Base-by-base conservation (phyloP, 2,329 filamentous ascomycete genomes). In the Trichoderma oligosporum region DNA sequence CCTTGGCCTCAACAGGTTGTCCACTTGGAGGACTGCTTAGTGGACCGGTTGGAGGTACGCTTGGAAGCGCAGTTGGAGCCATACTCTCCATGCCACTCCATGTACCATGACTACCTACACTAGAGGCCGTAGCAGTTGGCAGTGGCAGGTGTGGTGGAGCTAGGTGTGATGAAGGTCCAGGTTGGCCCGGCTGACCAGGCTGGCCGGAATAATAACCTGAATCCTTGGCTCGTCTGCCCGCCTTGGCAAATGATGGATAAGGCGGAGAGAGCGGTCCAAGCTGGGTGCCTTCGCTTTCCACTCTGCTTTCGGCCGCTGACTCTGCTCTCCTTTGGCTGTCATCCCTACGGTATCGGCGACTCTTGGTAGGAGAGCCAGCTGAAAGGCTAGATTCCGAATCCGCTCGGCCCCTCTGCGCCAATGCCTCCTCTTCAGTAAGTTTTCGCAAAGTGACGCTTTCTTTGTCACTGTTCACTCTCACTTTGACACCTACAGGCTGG, bases 201-300 rank as follows among this genome's bases (percentile, higher is more conserved):
- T 68, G 67, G n/a, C 80, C 81, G 3, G 81, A 83, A 65, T 83
- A 85, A 64, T 86, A 85, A 7, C 81, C 81, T 42, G 81, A 83
- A 65, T 86, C 83, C 64, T 85, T 86, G 2, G 70, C 68, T 9
- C 70, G 73, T 64, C 76, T 75, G 58, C 74, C 73, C 0, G 76
- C 76, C 39, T 75, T 77, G 4, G 82, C 80, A 64, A 82, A 84
- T 5, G 80, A 74, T 8, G 83, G 81, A 56, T 80, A 77, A 0
- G 83, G 82, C 2, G 82, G 82, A 9, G 77, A 77, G 2, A 84
- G 66, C 4, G 78, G 74, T 7, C 70, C 70, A n/a, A 78, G 65
- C 6, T 39, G 41, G 31, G 31, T 46, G n/a, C 66, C 64, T 16
- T 71, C 67, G 18, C 67, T 70, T 42, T 80, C 78, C 0, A 70